Evolutionary conservation across 495 filamentous ascomycete genomes (phyloP).

Genomic region (Terfezia claveryi): DNA sequence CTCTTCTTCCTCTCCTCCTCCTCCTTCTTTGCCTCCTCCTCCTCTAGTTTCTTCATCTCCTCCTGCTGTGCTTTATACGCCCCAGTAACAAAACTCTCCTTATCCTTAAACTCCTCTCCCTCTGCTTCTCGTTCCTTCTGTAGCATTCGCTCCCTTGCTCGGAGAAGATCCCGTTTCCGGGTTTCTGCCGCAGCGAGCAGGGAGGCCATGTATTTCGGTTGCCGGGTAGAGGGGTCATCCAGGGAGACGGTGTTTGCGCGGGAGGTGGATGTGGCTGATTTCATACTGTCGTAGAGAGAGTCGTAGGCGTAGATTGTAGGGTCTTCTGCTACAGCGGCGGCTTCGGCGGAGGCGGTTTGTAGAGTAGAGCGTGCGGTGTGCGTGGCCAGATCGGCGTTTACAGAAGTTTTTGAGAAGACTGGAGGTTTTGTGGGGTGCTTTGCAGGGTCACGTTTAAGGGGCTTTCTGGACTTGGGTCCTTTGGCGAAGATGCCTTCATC

Average conservation of each 20-base stretch:
- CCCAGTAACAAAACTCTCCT: constrained; percentile 91
- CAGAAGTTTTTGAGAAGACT: background rate
- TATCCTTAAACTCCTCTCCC: constrained; percentile 82
- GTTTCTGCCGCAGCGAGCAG: constrained; percentile 61
- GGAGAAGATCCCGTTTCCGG: constrained; percentile 68
- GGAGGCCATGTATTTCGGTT: constrained; percentile 65
- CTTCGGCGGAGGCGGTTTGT: constrained; percentile 30
- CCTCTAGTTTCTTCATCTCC: constrained; percentile 54
- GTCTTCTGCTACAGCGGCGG: constrained; percentile 37
- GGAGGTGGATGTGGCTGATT: constrained; percentile 6
- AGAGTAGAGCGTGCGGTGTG: constrained; percentile 24
- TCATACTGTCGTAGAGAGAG: constrained; percentile 43
- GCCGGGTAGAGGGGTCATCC: constrained; percentile 26
- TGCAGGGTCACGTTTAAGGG: too few species aligned
- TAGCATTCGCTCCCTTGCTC: constrained; percentile 71
- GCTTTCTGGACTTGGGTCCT: constrained; percentile 1
- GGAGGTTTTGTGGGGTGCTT: background rate
- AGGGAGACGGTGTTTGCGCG: constrained; percentile 4
- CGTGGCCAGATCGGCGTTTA: constrained; percentile 15
- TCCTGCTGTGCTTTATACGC: constrained; percentile 88
- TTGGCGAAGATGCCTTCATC: constrained; percentile 1
- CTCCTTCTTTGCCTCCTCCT: constrained; percentile 53
- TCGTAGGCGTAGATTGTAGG: constrained; percentile 60
- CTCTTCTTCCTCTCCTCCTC: constrained; percentile 28
- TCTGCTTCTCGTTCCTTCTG: constrained; percentile 77